These are phyloP conservation scores for Nyssa sinensis DNA, from an alignment of 148 eudicot genomes.

Conservation along the genomic window DNA sequence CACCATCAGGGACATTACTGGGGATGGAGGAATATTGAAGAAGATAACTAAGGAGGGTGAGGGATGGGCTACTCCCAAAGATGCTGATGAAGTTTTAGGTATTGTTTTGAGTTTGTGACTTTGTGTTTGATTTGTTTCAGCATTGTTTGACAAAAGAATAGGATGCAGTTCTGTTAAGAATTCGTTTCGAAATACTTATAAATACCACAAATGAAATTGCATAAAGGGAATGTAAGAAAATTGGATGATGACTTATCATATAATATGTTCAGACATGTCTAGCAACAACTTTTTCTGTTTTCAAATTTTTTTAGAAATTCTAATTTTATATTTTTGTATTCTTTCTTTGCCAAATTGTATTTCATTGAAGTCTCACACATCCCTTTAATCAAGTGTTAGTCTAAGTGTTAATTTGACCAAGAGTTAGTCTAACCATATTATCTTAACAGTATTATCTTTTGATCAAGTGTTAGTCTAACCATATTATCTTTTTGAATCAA, in stretches of 20 bases:
- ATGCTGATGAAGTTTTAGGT: conserved; percentile 60
- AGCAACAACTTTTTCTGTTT: neutral
- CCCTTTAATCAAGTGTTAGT: too few species aligned
- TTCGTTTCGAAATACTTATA: neutral
- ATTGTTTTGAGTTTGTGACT: neutral
- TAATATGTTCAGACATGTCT: neutral
- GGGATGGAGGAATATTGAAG: conserved; percentile 64
- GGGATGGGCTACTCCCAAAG: conserved; percentile 60
- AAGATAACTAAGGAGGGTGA: conserved; percentile 49
- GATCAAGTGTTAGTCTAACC: neutral
- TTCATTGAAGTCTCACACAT: neutral
- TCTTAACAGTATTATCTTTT: neutral
- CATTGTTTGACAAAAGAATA: too few species aligned
- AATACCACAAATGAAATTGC: neutral
- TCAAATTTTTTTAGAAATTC: neutral
- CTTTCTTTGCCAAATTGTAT: neutral
- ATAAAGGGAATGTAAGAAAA: neutral
- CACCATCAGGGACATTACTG: conserved; percentile 47
- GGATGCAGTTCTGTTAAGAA: neutral
- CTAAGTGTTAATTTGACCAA: neutral
- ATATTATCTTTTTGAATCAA: neutral
- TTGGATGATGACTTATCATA: neutral
- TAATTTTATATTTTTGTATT: neutral
- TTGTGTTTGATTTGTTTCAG: neutral
- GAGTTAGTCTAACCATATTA: neutral